A percentile compares a stretch with the other conserved stretches of the same genome.
Conservation (phyloP, 257 asterid species). For the Verbena officinalis region DNA sequence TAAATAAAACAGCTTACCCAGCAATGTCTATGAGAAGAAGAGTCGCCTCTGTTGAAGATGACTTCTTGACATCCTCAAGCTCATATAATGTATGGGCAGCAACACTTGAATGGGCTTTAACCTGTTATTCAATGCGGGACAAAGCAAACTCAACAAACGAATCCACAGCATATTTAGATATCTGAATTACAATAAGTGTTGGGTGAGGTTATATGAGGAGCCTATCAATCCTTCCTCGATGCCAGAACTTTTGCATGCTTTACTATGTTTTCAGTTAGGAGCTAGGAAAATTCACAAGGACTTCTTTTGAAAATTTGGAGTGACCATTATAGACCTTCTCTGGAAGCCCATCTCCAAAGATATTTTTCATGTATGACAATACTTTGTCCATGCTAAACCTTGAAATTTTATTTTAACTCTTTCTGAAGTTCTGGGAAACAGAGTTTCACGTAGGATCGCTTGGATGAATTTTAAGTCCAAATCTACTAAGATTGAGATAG, state of each 20-base stretch:
- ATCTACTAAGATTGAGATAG: slow-evolving; percentile 5
- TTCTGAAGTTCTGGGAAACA: too few species aligned
- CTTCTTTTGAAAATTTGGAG: too few species aligned
- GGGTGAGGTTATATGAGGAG: background rate
- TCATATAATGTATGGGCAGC: slow-evolving; percentile 73
- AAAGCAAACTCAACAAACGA: slow-evolving; percentile 21
- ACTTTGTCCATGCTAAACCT: too few species aligned
- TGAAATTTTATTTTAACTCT: too few species aligned
- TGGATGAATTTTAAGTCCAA: background rate
- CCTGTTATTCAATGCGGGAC: slow-evolving; percentile 43
- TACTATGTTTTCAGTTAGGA: too few species aligned
- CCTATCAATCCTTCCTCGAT: slow-evolving; percentile 2
- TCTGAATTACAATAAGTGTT: slow-evolving; percentile 18
- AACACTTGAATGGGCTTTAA: slow-evolving; percentile 90
- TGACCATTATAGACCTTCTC: too few species aligned
- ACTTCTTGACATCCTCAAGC: slow-evolving; percentile 76
- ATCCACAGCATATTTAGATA: slow-evolving; percentile 25
- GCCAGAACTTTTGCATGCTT: background rate
- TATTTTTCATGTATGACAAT: too few species aligned
- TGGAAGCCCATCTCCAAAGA: too few species aligned
- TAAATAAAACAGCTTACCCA: slow-evolving; percentile 55
- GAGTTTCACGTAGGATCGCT: background rate
- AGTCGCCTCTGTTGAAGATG: slow-evolving; percentile 80
- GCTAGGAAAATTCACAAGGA: too few species aligned
- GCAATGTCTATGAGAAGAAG: slow-evolving; percentile 92